These are phyloP conservation scores for Coriaria nepalensis DNA, from an alignment of 306 rosid genomes.

Conservation along the genomic window DNA sequence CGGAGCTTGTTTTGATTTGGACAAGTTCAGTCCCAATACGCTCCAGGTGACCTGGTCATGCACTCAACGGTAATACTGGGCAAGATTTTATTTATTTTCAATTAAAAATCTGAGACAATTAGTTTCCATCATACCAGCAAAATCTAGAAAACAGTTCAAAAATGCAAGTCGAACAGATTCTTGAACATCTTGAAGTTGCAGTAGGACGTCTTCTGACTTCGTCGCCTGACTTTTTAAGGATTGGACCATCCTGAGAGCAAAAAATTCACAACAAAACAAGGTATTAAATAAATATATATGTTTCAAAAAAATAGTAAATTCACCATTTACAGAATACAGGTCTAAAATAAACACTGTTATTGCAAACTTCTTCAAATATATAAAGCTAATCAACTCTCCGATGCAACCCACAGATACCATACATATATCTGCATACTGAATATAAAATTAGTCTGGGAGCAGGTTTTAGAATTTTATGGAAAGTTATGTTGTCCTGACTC, in stretches of 20 bases:
- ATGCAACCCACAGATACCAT: too few species aligned
- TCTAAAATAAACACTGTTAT: too few species aligned
- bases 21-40: constrained; percentile 59
- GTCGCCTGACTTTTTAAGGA: constrained; percentile 67
- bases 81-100: constrained; percentile 10
- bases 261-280: constrained; percentile 14
- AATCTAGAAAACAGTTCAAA: constrained; percentile 87
- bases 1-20: constrained; percentile 41
- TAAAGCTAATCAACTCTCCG: too few species aligned
- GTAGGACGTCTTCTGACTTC: constrained; percentile 77
- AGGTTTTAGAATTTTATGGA: too few species aligned
- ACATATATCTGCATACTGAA: too few species aligned
- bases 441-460: too few species aligned
- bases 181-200: constrained; percentile 81
- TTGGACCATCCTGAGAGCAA: constrained; percentile 62
- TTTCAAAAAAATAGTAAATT: background rate
- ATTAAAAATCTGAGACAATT: constrained; percentile 11
- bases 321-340: background rate
- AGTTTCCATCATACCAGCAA: constrained; percentile 66
- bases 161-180: constrained; percentile 93
- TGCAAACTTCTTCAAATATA: too few species aligned
- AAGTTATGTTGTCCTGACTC: too few species aligned
- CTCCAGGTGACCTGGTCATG: constrained; percentile 64
- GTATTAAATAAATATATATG: background rate
- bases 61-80: constrained; percentile 17